Base-by-base conservation (phyloP, 1,139 yeast genomes). In the Geotrichum carabidarum region DNA sequence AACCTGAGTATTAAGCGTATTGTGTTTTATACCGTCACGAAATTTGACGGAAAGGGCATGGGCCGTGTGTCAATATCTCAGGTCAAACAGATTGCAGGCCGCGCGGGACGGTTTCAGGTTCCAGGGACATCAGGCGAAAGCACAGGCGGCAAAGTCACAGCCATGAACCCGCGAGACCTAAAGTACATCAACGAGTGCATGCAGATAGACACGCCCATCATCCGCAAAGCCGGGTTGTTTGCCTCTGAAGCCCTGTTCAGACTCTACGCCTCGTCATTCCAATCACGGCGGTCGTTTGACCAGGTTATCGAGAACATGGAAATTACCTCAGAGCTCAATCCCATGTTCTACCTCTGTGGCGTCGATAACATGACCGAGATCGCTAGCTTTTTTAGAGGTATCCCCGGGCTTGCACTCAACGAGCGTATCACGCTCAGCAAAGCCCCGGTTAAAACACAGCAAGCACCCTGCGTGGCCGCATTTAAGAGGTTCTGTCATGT, bases 21-120 rank as follows among this genome's bases (percentile, higher is more conserved):
- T 14, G 79, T 93, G 1, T 91, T 93, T 64, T 80, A 85, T 32
- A 77, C 84, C 0, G 74, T 80, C 27, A 69, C 68, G 51, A 94
- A 93, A 69, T 93, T 79, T 63, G 81, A 90, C 66, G 98, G 98
- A 3, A 67, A 65, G 15, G 17, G 41, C 9, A 49, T 42, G n/a
- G 72, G 70, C 18, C 70, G 76, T 59, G 71, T 71, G 2, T 84
- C 95, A 0, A 44, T 58, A 18, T 68, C 73, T 1, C 83, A 84
- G 54, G 79, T 85, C 32, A 89, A 89, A 67, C 99, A 93, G 69
- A 93, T 93, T 60, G 98, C 95, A 1, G 99, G 99, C 0, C 76
- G 99, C 60, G 99, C 99, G 0, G 99, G 99, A 0, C 72, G 99
- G 57, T 93, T 74, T 64, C 66, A 70, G 1, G 69, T 71, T 6